Percentiles rank a stretch among this genome's conserved stretches.
Evolutionary conservation across 345 rosid species (phyloP).

Genomic region (Toxicodendron radicans): DNA sequence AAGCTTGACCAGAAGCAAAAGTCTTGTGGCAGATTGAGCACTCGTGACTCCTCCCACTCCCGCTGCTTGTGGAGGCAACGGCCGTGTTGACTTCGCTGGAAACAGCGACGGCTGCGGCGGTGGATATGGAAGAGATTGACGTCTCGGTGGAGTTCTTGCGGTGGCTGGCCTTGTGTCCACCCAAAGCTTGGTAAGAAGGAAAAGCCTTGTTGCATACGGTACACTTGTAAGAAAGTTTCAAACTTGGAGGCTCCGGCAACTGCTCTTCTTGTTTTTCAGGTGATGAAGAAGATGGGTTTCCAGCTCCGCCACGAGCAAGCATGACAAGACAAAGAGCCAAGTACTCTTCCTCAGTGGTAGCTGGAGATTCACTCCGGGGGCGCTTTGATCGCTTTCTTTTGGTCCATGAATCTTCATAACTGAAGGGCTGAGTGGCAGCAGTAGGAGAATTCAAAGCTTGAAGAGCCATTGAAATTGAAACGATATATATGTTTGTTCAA

Average conservation of each 20-base stretch:
- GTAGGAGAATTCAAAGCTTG: conserved; percentile 62
- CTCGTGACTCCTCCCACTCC: conserved; percentile 67
- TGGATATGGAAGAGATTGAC: conserved; percentile 12
- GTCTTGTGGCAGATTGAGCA: conserved; percentile 87
- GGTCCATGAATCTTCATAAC: conserved; percentile 51
- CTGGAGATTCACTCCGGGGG: conserved; percentile 34
- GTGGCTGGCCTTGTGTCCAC: conserved; percentile 98
- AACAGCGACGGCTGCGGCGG: conserved; percentile 18
- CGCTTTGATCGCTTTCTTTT: conserved; percentile 75
- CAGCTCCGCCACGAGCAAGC: conserved; percentile 60
- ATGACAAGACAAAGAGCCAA: conserved; percentile 79
- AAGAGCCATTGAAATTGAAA: conserved; percentile 53
- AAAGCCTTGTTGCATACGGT: conserved; percentile 77
- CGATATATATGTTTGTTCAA: not conserved
- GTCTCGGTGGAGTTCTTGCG: conserved; percentile 44
- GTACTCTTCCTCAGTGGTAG: conserved; percentile 61
- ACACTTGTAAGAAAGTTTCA: conserved; percentile 60
- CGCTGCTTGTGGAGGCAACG: conserved; percentile 9
- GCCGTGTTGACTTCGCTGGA: conserved; percentile 19
- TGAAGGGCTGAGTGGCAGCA: conserved; percentile 12
- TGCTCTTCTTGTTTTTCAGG: not conserved
- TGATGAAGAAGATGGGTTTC: conserved; percentile 2
- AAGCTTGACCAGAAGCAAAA: conserved; percentile 92
- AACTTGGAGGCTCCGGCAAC: conserved; percentile 25
- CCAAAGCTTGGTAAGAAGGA: conserved; percentile 87